phyloP scores from a whole-genome alignment of 345 rosid species.

The Crucihimalaya himalaica region DNA sequence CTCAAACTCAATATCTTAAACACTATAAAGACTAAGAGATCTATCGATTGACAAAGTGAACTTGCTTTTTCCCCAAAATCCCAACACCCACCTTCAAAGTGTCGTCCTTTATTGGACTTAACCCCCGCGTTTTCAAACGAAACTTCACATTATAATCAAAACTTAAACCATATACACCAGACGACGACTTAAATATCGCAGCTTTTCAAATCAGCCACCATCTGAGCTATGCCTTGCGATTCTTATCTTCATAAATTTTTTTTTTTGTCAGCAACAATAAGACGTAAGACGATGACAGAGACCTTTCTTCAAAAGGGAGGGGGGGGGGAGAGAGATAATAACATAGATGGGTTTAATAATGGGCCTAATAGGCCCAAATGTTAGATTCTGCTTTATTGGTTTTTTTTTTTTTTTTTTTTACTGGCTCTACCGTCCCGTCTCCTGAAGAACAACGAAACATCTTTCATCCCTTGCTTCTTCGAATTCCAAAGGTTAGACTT shows the following conservation, averaged over 20 bases:
- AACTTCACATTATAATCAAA: not conserved
- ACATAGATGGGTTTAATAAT: not conserved
- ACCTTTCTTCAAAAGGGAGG: not conserved
- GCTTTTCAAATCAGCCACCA: not conserved
- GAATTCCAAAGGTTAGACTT: conserved; percentile 31
- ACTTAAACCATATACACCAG: not conserved
- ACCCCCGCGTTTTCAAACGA: not conserved
- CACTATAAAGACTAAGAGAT: not conserved
- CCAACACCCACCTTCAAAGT: not conserved
- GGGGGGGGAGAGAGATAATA: not conserved
- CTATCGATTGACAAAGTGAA: not conserved
- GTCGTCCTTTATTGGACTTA: not conserved
- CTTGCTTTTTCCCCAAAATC: not conserved
- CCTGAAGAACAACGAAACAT: conserved; percentile 19
- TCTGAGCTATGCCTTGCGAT: not conserved
- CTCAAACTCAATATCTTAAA: not conserved
- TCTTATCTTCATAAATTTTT: too few species aligned
- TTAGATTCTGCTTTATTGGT: not conserved
- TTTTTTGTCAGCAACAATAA: not conserved
- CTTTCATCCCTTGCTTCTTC: conserved; percentile 7
- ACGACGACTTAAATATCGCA: too few species aligned
- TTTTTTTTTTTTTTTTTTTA: not conserved
- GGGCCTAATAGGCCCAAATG: not conserved
- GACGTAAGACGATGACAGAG: not conserved
- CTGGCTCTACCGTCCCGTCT: conserved; percentile 3